These are phyloP conservation scores for Mycena crocata DNA, from an alignment of 768 basidiomycete species.

Conservation along the genomic window DNA sequence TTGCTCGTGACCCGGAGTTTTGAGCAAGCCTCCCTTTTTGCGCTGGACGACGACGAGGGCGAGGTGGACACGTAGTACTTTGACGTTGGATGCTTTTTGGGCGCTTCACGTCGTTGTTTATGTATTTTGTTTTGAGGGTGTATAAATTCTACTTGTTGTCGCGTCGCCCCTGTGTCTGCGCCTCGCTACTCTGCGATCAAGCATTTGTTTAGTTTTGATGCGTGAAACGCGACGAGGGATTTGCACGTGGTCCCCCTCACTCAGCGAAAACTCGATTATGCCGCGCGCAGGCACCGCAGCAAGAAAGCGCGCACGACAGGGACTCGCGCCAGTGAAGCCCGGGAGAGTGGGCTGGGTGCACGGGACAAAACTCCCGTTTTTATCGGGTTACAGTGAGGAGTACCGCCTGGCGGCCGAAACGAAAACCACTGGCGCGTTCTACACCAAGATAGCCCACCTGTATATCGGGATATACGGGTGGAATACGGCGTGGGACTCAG, in stretches of 20 bases:
- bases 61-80: not conserved
- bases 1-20: constrained; percentile 4
- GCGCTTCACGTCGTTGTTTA: too few species aligned
- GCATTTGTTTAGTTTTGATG: not conserved
- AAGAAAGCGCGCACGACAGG: not conserved
- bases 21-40: not conserved
- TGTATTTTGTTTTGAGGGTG: not conserved
- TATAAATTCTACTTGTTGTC: too few species aligned
- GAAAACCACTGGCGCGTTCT: not conserved
- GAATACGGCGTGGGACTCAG: not conserved
- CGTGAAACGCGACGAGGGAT: not conserved
- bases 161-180: too few species aligned
- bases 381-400: not conserved
- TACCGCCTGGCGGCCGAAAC: not conserved
- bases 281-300: not conserved
- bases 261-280: not conserved
- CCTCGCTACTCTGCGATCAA: too few species aligned
- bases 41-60: not conserved
- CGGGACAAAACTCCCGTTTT: constrained; percentile 4
- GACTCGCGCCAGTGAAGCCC: not conserved
- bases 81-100: not conserved
- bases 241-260: not conserved
- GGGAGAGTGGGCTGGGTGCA: constrained; percentile 7
- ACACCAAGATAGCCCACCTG: not conserved
- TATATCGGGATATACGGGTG: constrained; percentile 12